A percentile compares a stretch with the other conserved stretches of the same genome.
Evolutionary conservation across 345 rosid genomes (phyloP).

Genomic region (Rhodamnia argentea): DNA sequence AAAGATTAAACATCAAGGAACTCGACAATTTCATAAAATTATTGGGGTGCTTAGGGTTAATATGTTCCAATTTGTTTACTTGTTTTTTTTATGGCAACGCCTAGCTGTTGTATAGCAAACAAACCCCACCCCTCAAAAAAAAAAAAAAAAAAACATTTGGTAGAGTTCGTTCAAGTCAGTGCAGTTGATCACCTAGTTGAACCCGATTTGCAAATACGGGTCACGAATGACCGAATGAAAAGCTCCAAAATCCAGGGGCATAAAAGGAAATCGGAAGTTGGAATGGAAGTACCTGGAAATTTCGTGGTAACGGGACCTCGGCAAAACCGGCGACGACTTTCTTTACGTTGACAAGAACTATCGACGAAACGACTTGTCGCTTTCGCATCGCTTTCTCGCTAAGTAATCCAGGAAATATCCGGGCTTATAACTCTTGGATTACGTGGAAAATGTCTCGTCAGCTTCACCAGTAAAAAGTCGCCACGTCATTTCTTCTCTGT

Average conservation of each 20-base stretch:
- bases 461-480: neutral
- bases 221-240: neutral
- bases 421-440: neutral
- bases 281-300: neutral
- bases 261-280: neutral
- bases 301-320: neutral
- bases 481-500: neutral
- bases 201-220: neutral
- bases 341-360: rapidly evolving
- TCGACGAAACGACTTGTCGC: neutral
- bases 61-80: neutral
- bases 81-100: neutral
- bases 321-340: neutral
- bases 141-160: neutral
- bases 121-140: no score
- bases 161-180: neutral
- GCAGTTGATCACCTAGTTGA: no score
- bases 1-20: neutral
- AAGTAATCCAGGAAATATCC: neutral
- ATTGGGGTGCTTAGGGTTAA: neutral
- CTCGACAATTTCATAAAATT: neutral
- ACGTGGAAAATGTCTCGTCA: neutral
- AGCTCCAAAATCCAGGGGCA: neutral
- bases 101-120: neutral
- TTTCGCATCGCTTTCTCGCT: neutral